Conservation (phyloP, 1,284 basidiomycete species). For the Apiotrichum sp. region DNA sequence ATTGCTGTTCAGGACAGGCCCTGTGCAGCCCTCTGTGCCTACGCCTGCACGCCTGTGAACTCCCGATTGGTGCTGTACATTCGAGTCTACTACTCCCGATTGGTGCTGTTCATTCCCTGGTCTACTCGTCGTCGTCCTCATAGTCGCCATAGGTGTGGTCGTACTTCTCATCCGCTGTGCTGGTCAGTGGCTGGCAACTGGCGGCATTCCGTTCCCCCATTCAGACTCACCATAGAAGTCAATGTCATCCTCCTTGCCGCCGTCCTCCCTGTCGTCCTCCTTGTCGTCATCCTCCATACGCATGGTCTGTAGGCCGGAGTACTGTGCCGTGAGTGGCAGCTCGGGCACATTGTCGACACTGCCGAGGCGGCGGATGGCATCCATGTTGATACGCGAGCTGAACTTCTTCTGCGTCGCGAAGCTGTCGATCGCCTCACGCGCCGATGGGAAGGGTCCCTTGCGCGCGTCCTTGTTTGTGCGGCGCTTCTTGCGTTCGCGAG, state of each 20-base stretch:
- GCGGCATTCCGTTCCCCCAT: too few species aligned
- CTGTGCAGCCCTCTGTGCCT: too few species aligned
- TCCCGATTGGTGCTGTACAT: too few species aligned
- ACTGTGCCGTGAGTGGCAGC: conserved; percentile 1
- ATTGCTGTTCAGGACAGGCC: too few species aligned
- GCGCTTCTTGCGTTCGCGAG: conserved; percentile 10
- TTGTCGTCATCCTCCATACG: conserved; percentile 15
- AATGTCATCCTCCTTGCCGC: conserved; percentile 7
- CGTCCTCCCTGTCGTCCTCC: conserved; percentile 19
- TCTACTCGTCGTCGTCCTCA: background rate
- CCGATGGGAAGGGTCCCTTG: conserved; percentile 29
- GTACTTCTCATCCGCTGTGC: conserved; percentile 1
- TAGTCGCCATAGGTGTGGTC: conserved; percentile 9
- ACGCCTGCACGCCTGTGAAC: too few species aligned
- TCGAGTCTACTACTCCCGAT: too few species aligned
- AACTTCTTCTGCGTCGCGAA: conserved; percentile 36
- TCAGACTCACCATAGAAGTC: conserved; percentile 1
- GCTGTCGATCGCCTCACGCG: conserved; percentile 31
- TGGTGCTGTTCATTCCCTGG: too few species aligned
- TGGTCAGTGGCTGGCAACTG: background rate
- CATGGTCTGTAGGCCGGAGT: conserved; percentile 20
- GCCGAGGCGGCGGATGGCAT: conserved; percentile 26
- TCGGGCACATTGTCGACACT: conserved; percentile 9
- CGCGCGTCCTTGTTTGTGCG: conserved; percentile 20
- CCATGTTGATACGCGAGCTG: conserved; percentile 38